These are phyloP conservation scores for Globomyces pollinis-pini DNA, from an alignment of 192 early-diverging fungal genomes.

Conservation along the genomic window DNA sequence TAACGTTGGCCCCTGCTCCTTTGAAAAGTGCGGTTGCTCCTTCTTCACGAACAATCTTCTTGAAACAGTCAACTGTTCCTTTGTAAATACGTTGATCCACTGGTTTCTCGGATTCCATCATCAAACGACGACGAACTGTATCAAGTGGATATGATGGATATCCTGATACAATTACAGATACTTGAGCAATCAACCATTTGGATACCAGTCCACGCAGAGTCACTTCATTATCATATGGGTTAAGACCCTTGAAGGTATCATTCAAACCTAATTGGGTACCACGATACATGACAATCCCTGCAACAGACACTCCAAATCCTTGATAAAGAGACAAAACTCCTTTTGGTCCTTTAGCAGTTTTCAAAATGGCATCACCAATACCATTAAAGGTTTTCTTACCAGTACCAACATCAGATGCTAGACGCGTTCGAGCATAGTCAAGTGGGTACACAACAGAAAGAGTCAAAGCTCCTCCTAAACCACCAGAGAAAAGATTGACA, in stretches of 20 bases:
- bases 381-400: slow-evolving; percentile 88
- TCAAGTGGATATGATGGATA: slow-evolving; percentile 81
- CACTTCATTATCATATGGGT: slow-evolving; percentile 34
- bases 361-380: slow-evolving; percentile 69
- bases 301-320: slow-evolving; percentile 84
- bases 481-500: slow-evolving; percentile 89
- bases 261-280: slow-evolving; percentile 74
- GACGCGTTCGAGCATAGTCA: slow-evolving; percentile 97
- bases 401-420: slow-evolving; percentile 53
- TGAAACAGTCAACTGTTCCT: slow-evolving; percentile 75
- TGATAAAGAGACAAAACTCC: slow-evolving; percentile 65
- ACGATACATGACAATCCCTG: slow-evolving; percentile 86
- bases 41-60: slow-evolving; percentile 84
- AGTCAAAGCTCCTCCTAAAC: slow-evolving; percentile 76
- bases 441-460: slow-evolving; percentile 88
- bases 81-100: slow-evolving; percentile 86
- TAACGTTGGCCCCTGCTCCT: slow-evolving; percentile 98
- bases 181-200: slow-evolving; percentile 30
- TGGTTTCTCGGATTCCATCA: slow-evolving; percentile 82
- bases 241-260: slow-evolving; percentile 53
- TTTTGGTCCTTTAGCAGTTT: slow-evolving; percentile 46
- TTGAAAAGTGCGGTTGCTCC: slow-evolving; percentile 94
- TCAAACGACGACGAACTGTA: slow-evolving; percentile 95
- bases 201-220: slow-evolving; percentile 25
- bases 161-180: slow-evolving; percentile 29